Evolutionary conservation across 768 basidiomycete species (phyloP), one percentile per base, ranked within the genome.

Genomic region (Russula earlei): DNA sequence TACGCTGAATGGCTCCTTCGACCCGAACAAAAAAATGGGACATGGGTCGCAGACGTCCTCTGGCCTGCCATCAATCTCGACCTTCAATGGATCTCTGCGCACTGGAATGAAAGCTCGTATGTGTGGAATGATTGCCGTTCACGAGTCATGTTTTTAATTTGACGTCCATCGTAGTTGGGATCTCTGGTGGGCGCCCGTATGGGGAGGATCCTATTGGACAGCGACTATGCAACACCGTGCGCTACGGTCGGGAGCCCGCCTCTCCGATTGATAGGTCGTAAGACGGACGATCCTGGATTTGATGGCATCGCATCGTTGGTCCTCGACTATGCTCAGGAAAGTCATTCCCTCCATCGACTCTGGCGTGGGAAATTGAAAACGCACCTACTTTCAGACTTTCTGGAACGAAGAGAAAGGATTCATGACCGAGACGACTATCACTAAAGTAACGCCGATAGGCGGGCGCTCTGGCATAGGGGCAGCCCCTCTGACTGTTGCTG

Each of bases 401-500:
- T 59, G 58, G 58, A 56, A 56, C 49, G n/a, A 43, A 17, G 37
- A 56, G 19, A 24, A 56, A 29, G 54, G 53, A 27, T 55, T 38
- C 31, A 46, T 56, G 58, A 41, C 37, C 2, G 54, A 59, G 24
- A 56, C 58, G 27, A 59, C 58, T 4, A 22, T 59, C 37, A 56
- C 58, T 2, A 41, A 59, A 22, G 48, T 59, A 5, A 33, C 29
- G n/a, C n/a, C n/a, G 8, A 60, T 61, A 25, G 63, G 61, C 41
- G 58, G 58, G 27, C 63, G 70, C 0, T 50, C 58, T 33, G 67
- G 68, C 1, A 57, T 65, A 1, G 70, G 69, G 40, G 58, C 63
- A 6, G 70, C 67, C 55, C 64, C 66, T 34, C 41, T 70, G 54
- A 64, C 69, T n/a, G 63, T 68, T 19, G 64, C 62, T 12, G 64